phyloP scores from a whole-genome alignment of 164 flowering plant species.

The Vitis vinifera region DNA sequence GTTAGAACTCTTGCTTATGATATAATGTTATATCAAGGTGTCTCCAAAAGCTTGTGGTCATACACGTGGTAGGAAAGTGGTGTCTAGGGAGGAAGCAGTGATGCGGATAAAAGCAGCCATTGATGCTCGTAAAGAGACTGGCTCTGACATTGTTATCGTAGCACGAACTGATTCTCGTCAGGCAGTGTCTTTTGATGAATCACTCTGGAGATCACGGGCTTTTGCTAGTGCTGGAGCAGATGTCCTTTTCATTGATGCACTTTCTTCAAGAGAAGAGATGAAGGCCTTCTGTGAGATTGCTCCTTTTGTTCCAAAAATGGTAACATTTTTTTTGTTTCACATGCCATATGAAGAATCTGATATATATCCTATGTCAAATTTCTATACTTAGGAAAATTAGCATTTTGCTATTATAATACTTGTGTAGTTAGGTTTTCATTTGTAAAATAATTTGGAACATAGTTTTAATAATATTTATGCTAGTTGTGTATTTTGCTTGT shows the following conservation, averaged over 20 bases:
- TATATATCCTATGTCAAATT: no score
- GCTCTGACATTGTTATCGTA: slow-evolving; percentile 86
- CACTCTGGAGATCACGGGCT: slow-evolving; percentile 82
- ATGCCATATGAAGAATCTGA: no score
- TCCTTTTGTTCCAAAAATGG: slow-evolving; percentile 89
- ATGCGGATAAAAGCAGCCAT: slow-evolving; percentile 90
- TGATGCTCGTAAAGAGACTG: slow-evolving; percentile 86
- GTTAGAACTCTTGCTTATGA: slow-evolving; percentile 6
- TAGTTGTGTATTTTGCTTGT: no score
- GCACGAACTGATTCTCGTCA: slow-evolving; percentile 96
- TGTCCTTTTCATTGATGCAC: slow-evolving; percentile 95
- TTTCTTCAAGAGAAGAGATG: slow-evolving; percentile 95
- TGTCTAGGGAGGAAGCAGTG: slow-evolving; percentile 89
- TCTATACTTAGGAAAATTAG: no score
- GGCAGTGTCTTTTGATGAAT: slow-evolving; percentile 81
- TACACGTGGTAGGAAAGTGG: slow-evolving; percentile 88
- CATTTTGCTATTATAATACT: no score
- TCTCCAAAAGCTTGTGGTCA: slow-evolving; percentile 99
- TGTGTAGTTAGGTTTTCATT: no score
- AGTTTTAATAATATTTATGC: no score
- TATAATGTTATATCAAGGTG: slow-evolving; percentile 41
- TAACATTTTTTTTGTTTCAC: slow-evolving; percentile 17
- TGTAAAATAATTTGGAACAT: no score
- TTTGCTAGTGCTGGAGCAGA: slow-evolving; percentile 96
- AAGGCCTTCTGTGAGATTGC: slow-evolving; percentile 63